phyloP scores from a whole-genome alignment of 2,329 filamentous ascomycete species.

The Elsinoe arachidis region DNA sequence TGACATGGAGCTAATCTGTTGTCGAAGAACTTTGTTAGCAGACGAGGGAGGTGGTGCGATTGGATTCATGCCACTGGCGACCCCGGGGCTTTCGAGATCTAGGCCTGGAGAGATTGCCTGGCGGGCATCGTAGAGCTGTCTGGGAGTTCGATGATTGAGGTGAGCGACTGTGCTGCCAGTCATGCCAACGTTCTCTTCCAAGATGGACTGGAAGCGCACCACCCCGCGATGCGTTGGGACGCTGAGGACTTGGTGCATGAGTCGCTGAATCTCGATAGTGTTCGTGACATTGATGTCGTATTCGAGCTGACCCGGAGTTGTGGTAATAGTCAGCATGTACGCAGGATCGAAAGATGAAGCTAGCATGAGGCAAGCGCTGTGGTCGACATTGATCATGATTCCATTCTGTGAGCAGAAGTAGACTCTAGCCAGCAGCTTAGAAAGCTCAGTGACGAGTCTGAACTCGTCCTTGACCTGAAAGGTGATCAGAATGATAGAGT shows the following conservation, averaged over 20 bases:
- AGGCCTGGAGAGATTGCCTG: neutral
- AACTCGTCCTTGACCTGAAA: slow-evolving; percentile 64
- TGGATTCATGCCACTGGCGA: slow-evolving; percentile 5
- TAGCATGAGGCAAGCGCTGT: slow-evolving; percentile 66
- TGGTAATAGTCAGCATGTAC: slow-evolving; percentile 67
- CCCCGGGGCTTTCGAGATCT: neutral
- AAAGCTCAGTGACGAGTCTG: slow-evolving; percentile 64
- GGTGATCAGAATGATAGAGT: slow-evolving; percentile 9
- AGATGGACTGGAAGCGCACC: slow-evolving; percentile 60
- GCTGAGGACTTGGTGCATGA: slow-evolving; percentile 61
- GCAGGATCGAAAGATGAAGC: slow-evolving; percentile 68
- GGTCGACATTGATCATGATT: slow-evolving; percentile 67
- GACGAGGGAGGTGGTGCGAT: neutral
- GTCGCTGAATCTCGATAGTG: slow-evolving; percentile 65
- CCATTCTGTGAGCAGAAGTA: slow-evolving; percentile 67
- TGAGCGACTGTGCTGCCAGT: slow-evolving; percentile 57
- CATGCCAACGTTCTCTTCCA: slow-evolving; percentile 63
- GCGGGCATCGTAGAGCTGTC: slow-evolving; percentile 20
- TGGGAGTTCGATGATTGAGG: slow-evolving; percentile 22
- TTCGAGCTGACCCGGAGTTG: slow-evolving; percentile 59
- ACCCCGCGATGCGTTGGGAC: slow-evolving; percentile 60
- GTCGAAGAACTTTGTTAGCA: slow-evolving; percentile 6
- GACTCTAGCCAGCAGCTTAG: slow-evolving; percentile 61
- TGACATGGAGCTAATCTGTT: slow-evolving; percentile 12
- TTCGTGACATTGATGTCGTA: slow-evolving; percentile 74